Evolutionary conservation across 2,329 filamentous ascomycete genomes (phyloP).

Genomic region (Diaporthe capsici): DNA sequence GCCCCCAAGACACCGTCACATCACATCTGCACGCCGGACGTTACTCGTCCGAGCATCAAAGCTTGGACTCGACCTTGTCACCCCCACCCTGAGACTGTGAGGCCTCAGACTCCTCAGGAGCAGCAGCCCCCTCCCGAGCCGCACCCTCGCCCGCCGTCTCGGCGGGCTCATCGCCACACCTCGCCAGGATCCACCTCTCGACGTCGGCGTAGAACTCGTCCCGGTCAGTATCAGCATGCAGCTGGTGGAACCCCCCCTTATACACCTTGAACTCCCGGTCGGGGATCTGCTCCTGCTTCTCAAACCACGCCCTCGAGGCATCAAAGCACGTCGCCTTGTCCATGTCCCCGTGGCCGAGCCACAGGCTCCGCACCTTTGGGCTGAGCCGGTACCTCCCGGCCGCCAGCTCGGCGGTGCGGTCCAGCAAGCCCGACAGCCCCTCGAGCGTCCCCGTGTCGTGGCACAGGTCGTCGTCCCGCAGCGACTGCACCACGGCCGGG

Average conservation of each 20-base stretch:
- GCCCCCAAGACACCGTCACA: background rate
- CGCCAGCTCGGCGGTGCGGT: conserved; percentile 75
- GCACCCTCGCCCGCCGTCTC: conserved; percentile 45
- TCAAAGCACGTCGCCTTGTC: conserved; percentile 79
- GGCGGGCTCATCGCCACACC: conserved; percentile 45
- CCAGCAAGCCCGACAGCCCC: conserved; percentile 82
- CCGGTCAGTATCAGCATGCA: conserved; percentile 72
- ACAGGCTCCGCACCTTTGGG: conserved; percentile 72
- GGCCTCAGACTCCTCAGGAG: background rate
- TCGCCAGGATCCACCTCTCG: conserved; percentile 74
- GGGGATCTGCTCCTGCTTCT: conserved; percentile 66
- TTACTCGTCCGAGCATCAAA: conserved; percentile 46
- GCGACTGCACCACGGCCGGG: conserved; percentile 70
- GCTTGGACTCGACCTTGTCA: conserved; percentile 48
- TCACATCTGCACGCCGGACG: too few species aligned
- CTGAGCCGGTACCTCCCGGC: conserved; percentile 67
- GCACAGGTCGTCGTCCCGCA: conserved; percentile 77
- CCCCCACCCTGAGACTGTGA: background rate
- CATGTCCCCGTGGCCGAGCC: conserved; percentile 81
- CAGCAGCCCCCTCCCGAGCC: too few species aligned
- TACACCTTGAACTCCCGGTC: conserved; percentile 83
- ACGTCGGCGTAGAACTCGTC: conserved; percentile 72
- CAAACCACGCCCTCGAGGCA: conserved; percentile 75
- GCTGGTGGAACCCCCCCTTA: conserved; percentile 83
- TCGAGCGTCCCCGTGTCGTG: conserved; percentile 91